phyloP scores from a whole-genome alignment of 805 yeast genomes.

The Wickerhamiella slavikovae region DNA sequence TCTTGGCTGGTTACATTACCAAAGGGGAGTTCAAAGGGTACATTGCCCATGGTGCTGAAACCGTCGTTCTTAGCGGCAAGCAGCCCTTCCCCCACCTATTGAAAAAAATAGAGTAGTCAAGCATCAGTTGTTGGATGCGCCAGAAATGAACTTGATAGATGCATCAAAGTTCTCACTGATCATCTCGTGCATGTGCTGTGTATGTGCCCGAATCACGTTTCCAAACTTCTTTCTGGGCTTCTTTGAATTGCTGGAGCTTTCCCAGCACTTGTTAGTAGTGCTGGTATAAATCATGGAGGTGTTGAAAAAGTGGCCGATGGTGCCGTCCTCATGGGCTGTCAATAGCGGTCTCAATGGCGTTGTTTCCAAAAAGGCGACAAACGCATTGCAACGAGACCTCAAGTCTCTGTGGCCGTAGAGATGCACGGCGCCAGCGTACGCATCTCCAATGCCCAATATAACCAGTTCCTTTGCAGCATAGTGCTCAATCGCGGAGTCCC shows the following conservation, averaged over 20 bases:
- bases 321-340: slow-evolving; percentile 72
- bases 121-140: background rate
- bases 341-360: slow-evolving; percentile 57
- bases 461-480: slow-evolving; percentile 52
- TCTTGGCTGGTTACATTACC: slow-evolving; percentile 7
- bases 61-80: slow-evolving; percentile 8
- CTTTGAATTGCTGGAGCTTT: slow-evolving; percentile 26
- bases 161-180: slow-evolving; percentile 70
- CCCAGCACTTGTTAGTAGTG: slow-evolving; percentile 65
- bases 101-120: background rate
- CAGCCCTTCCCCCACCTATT: slow-evolving; percentile 10
- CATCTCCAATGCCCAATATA: slow-evolving; percentile 76
- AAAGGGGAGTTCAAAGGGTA: slow-evolving; percentile 11
- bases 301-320: slow-evolving; percentile 80
- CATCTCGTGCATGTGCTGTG: slow-evolving; percentile 56
- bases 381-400: slow-evolving; percentile 45
- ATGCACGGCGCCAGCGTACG: slow-evolving; percentile 73
- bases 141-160: slow-evolving; percentile 50
- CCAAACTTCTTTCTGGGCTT: slow-evolving; percentile 84
- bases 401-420: slow-evolving; percentile 64
- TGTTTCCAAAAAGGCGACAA: slow-evolving; percentile 48
- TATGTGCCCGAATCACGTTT: slow-evolving; percentile 53
- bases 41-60: slow-evolving; percentile 7
- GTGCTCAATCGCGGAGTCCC: slow-evolving; percentile 80
- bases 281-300: slow-evolving; percentile 71